Percentiles rank a stretch among this genome's conserved stretches.
Conservation (phyloP, 352 stramenopile species). For the Phytophthora uliginosa region DNA sequence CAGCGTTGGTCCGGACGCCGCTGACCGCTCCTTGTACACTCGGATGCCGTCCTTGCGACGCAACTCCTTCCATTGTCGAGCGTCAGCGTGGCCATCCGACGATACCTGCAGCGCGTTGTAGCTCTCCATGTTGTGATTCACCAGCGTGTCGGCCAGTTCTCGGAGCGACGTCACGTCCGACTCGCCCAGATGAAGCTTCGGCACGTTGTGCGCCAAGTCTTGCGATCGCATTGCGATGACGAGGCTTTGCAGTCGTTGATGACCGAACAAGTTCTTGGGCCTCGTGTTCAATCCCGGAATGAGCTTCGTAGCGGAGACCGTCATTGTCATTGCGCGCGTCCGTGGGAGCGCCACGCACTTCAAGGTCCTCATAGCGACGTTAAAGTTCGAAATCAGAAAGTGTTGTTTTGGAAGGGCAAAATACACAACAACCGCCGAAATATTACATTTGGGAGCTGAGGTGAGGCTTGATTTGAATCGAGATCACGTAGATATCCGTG, state of each 20-base stretch:
- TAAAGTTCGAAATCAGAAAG: conserved; percentile 1
- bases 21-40: conserved; percentile 37
- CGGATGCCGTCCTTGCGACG: conserved; percentile 38
- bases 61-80: conserved; percentile 42
- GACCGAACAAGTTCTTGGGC: neutral
- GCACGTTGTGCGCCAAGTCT: conserved; percentile 20
- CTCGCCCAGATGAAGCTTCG: conserved; percentile 24
- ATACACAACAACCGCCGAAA: neutral
- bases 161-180: conserved; percentile 36
- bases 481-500: no score
- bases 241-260: neutral
- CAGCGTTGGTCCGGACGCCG: neutral
- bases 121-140: conserved; percentile 41
- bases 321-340: neutral
- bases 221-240: conserved; percentile 8
- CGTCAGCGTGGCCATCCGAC: conserved; percentile 27
- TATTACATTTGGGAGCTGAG: no score
- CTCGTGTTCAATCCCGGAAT: neutral
- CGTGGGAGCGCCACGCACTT: neutral
- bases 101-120: conserved; percentile 26
- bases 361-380: neutral
- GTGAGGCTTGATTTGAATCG: no score
- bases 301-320: neutral
- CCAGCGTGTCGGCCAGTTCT: conserved; percentile 35
- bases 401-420: neutral